Percentiles rank a stretch among this genome's conserved stretches.
phyloP scores from a whole-genome alignment of 139 green algal species.

The Monoraphidium neglectum region DNA sequence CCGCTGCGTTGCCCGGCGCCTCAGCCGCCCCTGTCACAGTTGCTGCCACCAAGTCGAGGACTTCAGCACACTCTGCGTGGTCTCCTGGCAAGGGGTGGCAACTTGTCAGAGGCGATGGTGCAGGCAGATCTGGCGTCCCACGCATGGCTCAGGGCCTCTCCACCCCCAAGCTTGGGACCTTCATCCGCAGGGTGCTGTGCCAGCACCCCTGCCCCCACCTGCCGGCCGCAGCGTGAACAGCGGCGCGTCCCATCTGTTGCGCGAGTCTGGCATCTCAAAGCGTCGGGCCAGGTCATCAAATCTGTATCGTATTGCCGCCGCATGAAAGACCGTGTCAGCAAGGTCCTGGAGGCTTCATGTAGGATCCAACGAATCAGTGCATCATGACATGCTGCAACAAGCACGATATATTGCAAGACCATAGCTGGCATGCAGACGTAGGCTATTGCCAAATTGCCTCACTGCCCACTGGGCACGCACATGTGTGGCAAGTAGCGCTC shows the following conservation, averaged over 20 bases:
- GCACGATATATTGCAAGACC: too few species aligned
- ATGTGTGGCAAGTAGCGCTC: constrained; percentile 37
- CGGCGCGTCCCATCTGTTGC: constrained; percentile 91
- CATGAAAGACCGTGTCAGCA: background rate
- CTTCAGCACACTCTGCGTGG: background rate
- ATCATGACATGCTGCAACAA: too few species aligned
- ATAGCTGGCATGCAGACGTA: too few species aligned
- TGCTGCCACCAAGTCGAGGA: background rate
- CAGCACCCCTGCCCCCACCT: background rate
- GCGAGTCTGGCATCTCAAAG: constrained; percentile 86
- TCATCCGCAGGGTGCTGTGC: background rate
- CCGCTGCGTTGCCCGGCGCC: background rate
- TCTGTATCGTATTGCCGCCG: constrained; percentile 13
- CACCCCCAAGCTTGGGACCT: too few species aligned
- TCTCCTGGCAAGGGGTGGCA: too few species aligned
- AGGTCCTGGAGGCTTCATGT: constrained; percentile 16
- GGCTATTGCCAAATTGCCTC: too few species aligned
- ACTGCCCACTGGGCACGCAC: constrained; percentile 30
- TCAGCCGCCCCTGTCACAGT: background rate
- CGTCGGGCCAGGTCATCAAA: constrained; percentile 83
- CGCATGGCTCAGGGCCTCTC: background rate
- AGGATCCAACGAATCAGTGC: too few species aligned
- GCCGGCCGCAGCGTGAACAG: constrained; percentile 67
- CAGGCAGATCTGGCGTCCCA: background rate
- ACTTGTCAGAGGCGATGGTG: too few species aligned